Evolutionary conservation across 2,329 filamentous ascomycete genomes (phyloP).

Genomic region (Reticulascus tulasneorum): DNA sequence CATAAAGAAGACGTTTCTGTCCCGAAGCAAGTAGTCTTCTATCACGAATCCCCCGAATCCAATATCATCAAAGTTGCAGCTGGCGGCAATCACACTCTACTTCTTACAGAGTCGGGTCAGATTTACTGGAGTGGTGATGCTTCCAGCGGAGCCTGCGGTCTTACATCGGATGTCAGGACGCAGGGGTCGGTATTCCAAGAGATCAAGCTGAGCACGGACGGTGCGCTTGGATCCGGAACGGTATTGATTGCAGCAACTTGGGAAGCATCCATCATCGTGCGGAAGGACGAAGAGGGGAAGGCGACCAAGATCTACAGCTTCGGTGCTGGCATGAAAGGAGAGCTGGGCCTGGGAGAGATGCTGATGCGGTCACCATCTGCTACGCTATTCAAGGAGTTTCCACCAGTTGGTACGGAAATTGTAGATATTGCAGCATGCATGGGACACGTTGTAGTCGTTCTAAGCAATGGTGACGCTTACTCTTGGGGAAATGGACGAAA

Average conservation of each 20-base stretch:
- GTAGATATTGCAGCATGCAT: constrained; percentile 68
- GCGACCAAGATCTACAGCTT: constrained; percentile 55
- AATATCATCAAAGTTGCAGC: constrained; percentile 42
- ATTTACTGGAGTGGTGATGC: constrained; percentile 65
- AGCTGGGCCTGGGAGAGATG: constrained; percentile 61
- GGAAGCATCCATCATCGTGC: constrained; percentile 66
- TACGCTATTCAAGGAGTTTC: constrained; percentile 57
- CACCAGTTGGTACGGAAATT: constrained; percentile 54
- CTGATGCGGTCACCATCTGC: constrained; percentile 45
- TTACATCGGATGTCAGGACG: constrained; percentile 22
- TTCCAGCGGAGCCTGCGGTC: constrained; percentile 51
- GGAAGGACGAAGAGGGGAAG: constrained; percentile 37
- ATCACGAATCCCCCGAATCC: constrained; percentile 30
- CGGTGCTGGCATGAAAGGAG: constrained; percentile 66
- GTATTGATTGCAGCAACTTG: constrained; percentile 67
- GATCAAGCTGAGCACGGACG: constrained; percentile 28
- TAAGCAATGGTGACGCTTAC: constrained; percentile 72
- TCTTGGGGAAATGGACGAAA: constrained; percentile 89
- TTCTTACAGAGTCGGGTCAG: constrained; percentile 56
- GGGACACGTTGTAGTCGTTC: constrained; percentile 70
- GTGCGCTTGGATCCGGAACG: constrained; percentile 20
- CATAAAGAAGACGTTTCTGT: constrained; percentile 68
- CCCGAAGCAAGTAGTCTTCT: constrained; percentile 60
- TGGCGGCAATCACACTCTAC: constrained; percentile 84
- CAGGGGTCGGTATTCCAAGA: constrained; percentile 34